Base-by-base conservation (phyloP, 257 asterid genomes). In the Plantago major region DNA sequence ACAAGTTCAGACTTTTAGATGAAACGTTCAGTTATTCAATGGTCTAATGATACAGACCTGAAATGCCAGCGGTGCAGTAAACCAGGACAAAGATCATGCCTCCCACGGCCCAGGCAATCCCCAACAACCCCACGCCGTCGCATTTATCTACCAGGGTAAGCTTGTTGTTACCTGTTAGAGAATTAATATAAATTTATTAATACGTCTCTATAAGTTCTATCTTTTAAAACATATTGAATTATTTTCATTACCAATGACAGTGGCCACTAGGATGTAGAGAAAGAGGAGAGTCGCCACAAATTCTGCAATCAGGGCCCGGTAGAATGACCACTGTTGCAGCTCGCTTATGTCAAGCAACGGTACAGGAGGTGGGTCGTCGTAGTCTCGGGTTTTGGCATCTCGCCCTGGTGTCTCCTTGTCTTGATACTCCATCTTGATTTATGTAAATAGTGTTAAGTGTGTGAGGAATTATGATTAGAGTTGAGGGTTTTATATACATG, bases 1-100 rank as follows among this genome's bases (percentile, higher is more conserved):
- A 54, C 19, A 19, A 19, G 11, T 19, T 11, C 42, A 54, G 5
- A 12, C 6, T 12, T 18, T 8, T 26, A 19, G 6, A 30, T 19
- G 40, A 4, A 33, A 4, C 6, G 6, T 10, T 6, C 3, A n/a
- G 5, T 54, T 3, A n/a, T 10, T 33, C 22, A 53, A 11, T 9
- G 11, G 0, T 2, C 11, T 30, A 54, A 5, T 9, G 5, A 38
- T 58, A 11, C 30, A 11, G 17, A 87, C 95, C 95, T 15, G 96
- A 88, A 64, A 88, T 79, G 3, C 96, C 96, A 43, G 94, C 96
- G 63, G 96, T 88, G 92, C 96, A 88, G 94, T 88, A 88, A 64
- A 88, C 96, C 53, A 82, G 94, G 68, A 87, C 66, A 68, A 84
- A 87, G 54, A 88, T 85, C 96, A 82, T 88, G 84, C 96, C 96